Evolutionary conservation across 306 rosid species (phyloP), one percentile per base, ranked within the genome.

Genomic region (Phaseolus lunatus): DNA sequence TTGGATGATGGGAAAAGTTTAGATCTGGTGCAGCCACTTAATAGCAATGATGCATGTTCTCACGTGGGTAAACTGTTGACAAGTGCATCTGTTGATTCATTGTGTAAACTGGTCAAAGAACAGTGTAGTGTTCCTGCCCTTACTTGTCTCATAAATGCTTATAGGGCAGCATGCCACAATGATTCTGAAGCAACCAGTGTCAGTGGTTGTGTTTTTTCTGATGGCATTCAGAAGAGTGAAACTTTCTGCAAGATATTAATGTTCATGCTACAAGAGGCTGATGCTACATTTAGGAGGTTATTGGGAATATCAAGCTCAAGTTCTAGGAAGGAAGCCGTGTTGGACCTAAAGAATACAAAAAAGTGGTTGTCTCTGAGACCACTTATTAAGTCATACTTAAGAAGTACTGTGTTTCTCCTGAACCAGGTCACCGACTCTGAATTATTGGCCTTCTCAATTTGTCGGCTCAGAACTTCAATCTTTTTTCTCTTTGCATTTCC

Each of bases 121-220:
- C 83, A 88, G 71, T 77, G 78, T 16, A 88, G 84, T 79, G 39
- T 88, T 33, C 67, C 97, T 61, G 86, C 91, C 70, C 83, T 89
- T 69, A 90, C 96, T 37, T 68, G 90, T 81, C 88, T 95, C 57
- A 43, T 89, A 61, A 95, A 95, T 85, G 92, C 89, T 80, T 95
- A 90, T 81, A 86, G 94, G 54, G 86, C 81, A 14, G 97, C 88
- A 13, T 89, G 97, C 85, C 96, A 79, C 88, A 86, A 77, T 75
- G 90, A 89, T 79, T 81, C 56, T 44, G 81, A 89, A 82, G 72
- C 84, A 58, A 76, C 76, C 23, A 65, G 71, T 72, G 83, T 43
- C 56, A 9, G 27, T 64, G 84, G 80, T 67, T 76, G 76, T 67
- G 87, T 64, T 67, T 79, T 80, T 63, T 74, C 78, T 16, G 41